Evolutionary conservation across 2,329 filamentous ascomycete species (phyloP).

Genomic region (Fusarium sp.): DNA sequence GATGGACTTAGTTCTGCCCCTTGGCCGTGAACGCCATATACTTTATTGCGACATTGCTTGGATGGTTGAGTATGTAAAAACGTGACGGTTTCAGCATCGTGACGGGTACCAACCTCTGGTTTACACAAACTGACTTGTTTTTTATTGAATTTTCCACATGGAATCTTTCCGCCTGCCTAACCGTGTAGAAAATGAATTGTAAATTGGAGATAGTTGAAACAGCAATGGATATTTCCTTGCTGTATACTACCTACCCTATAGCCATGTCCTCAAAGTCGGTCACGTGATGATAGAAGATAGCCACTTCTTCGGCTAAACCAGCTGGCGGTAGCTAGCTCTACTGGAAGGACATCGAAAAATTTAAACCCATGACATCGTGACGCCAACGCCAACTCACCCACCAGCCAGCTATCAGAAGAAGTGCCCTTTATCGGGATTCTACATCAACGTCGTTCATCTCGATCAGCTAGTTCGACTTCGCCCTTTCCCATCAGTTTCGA

Average conservation of each 20-base stretch:
- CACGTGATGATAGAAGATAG: conserved; percentile 44
- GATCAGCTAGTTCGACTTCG: neutral
- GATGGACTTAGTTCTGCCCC: no score
- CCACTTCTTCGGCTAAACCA: conserved; percentile 47
- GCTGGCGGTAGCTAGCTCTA: conserved; percentile 9
- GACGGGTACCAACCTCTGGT: no score
- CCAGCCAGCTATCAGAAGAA: conserved; percentile 38
- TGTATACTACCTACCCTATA: no score
- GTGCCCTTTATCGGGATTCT: conserved; percentile 31
- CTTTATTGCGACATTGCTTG: neutral
- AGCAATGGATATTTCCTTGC: no score
- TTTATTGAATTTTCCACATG: no score
- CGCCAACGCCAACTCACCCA: conserved; percentile 46
- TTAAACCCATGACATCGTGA: conserved; percentile 49
- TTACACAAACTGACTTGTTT: no score
- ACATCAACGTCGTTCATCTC: conserved; percentile 1
- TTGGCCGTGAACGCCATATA: no score
- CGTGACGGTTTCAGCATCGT: no score
- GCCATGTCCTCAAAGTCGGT: neutral
- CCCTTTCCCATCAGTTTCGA: neutral
- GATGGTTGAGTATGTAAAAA: neutral
- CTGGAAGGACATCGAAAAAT: conserved; percentile 46
- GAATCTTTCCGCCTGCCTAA: no score
- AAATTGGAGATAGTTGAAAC: neutral
- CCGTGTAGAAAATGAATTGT: no score